Evolutionary conservation across 75 land plant genomes (phyloP).

Genomic region (Picea sitchensis): DNA sequence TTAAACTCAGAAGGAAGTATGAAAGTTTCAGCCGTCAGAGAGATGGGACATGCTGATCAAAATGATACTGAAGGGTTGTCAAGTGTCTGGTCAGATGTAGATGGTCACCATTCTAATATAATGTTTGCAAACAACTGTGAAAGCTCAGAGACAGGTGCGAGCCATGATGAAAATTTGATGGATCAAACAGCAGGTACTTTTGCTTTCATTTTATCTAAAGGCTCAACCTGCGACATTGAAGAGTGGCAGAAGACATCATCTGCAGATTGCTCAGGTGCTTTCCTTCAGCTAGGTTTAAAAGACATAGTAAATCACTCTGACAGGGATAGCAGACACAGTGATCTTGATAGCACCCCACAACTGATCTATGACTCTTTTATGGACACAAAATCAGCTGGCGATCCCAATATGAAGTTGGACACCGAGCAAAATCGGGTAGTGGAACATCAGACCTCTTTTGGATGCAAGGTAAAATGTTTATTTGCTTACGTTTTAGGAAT

Average conservation of each 20-base stretch:
- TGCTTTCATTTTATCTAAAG: background rate
- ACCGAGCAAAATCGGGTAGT: background rate
- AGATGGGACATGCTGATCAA: background rate
- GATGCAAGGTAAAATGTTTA: background rate
- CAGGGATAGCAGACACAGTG: background rate
- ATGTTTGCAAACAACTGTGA: background rate
- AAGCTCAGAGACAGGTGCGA: background rate
- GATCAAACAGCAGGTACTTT: constrained; percentile 8
- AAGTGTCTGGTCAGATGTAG: constrained; percentile 1
- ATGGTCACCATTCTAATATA: background rate
- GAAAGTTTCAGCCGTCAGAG: background rate
- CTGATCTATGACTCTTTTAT: background rate
- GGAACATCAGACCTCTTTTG: background rate
- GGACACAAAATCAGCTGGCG: background rate
- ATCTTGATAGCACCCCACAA: background rate
- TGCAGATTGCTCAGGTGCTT: background rate
- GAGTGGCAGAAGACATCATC: constrained; percentile 1
- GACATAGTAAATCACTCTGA: background rate
- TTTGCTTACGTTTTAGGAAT: too few relatives aligned
- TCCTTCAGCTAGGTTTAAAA: background rate
- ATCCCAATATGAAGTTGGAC: constrained; percentile 1
- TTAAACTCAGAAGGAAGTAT: background rate
- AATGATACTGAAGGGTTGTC: background rate
- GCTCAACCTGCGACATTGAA: background rate
- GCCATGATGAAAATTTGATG: constrained; percentile 8